Percentiles rank a stretch among this genome's conserved stretches.
Conservation (phyloP, 306 rosid genomes). For the Senna siamea region DNA sequence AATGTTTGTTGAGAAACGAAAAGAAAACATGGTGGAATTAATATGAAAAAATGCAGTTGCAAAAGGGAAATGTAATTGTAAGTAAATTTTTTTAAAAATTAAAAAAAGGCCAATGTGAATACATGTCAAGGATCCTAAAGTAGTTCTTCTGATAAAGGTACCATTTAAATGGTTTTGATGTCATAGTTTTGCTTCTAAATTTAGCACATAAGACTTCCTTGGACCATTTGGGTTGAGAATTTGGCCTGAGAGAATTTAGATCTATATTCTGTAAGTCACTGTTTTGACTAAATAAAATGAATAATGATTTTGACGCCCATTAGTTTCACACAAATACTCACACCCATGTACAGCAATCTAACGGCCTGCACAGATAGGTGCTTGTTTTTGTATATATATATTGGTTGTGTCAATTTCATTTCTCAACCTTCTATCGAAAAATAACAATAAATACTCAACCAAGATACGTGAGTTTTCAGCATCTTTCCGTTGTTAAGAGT, state of each 20-base stretch:
- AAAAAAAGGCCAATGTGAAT: too few relatives aligned
- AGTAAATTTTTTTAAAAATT: too few relatives aligned
- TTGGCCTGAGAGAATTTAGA: neutral
- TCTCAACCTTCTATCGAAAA: neutral
- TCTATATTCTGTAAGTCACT: slow-evolving; percentile 5
- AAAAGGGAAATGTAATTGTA: neutral
- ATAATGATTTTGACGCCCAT: neutral
- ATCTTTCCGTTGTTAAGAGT: neutral
- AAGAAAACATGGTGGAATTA: neutral
- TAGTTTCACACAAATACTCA: neutral
- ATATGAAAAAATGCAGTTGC: neutral
- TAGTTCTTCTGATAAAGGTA: neutral
- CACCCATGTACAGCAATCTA: neutral
- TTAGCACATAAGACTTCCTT: slow-evolving; percentile 9
- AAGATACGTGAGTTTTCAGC: neutral
- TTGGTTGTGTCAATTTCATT: neutral
- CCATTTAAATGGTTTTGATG: neutral
- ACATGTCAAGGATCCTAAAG: neutral
- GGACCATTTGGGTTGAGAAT: neutral
- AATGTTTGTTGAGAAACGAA: neutral
- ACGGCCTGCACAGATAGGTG: neutral
- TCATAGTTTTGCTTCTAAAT: neutral
- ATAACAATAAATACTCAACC: neutral
- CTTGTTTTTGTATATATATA: neutral
- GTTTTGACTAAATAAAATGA: neutral